These are phyloP conservation scores for Teunomyces kruisii DNA, from an alignment of 805 yeast genomes.

Conservation along the genomic window DNA sequence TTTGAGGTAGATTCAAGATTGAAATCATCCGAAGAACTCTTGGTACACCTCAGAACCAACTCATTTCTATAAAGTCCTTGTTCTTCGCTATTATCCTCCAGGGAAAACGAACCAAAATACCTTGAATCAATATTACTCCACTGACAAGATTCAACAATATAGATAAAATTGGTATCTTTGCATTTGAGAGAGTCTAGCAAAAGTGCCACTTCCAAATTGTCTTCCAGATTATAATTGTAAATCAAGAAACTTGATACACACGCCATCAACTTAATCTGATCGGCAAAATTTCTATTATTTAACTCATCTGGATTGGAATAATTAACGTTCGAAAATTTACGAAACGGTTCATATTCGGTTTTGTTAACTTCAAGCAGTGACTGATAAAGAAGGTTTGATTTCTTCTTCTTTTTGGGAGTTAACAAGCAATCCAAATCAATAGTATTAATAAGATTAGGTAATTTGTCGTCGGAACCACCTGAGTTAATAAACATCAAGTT, in stretches of 20 bases:
- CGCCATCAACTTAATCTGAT: slow-evolving; percentile 31
- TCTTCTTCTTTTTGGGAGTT: slow-evolving; percentile 3
- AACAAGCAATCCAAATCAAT: slow-evolving; percentile 9
- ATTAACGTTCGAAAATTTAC: background rate
- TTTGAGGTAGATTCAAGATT: background rate
- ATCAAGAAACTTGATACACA: slow-evolving; percentile 31
- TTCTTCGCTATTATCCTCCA: background rate
- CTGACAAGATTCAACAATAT: slow-evolving; percentile 16
- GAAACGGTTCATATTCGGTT: slow-evolving; percentile 5
- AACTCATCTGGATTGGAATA: slow-evolving; percentile 11
- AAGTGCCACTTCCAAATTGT: slow-evolving; percentile 9
- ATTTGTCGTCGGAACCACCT: background rate
- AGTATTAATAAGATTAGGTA: slow-evolving; percentile 10
- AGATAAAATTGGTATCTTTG: slow-evolving; percentile 12
- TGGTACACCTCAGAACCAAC: background rate
- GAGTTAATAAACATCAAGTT: slow-evolving; percentile 14
- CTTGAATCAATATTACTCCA: slow-evolving; percentile 6
- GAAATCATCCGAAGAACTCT: background rate
- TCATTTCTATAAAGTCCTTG: background rate
- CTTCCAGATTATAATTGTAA: slow-evolving; percentile 24
- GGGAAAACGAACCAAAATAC: slow-evolving; percentile 3
- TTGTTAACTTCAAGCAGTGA: slow-evolving; percentile 1
- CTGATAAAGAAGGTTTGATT: background rate
- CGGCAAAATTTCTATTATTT: slow-evolving; percentile 30
- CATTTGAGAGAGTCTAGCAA: slow-evolving; percentile 19